Conservation (phyloP, 139 green algal genomes). For the Gonium pectorale region DNA sequence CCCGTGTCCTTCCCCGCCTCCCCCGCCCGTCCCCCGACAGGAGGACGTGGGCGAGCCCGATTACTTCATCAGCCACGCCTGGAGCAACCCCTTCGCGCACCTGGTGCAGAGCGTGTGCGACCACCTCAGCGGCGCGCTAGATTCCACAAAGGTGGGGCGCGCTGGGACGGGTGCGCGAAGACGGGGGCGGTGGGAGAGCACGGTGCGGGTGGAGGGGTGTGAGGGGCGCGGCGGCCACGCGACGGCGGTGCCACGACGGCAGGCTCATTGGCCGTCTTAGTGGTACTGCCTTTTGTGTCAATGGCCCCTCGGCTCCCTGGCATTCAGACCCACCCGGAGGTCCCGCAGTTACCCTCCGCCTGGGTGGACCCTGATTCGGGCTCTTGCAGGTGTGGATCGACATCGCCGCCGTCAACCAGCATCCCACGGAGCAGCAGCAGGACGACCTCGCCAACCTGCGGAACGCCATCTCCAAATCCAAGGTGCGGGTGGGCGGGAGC, state of each 20-base stretch:
- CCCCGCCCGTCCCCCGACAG: background rate
- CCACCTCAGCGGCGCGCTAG: conserved; percentile 32
- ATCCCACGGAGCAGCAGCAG: conserved; percentile 42
- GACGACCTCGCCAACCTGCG: conserved; percentile 43
- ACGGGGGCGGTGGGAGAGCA: background rate
- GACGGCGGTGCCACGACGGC: too few relatives aligned
- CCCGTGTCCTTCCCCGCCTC: background rate
- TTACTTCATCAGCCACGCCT: conserved; percentile 46
- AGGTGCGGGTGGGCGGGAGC: conserved; percentile 18
- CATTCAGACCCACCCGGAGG: too few relatives aligned
- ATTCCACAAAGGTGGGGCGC: conserved; percentile 4
- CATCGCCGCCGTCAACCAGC: conserved; percentile 33
- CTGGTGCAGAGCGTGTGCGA: conserved; percentile 44
- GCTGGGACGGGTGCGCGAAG: background rate
- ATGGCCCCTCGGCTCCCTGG: too few relatives aligned
- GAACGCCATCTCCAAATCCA: conserved; percentile 43
- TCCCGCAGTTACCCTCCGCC: too few relatives aligned
- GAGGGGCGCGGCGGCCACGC: too few relatives aligned
- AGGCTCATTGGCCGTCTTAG: too few relatives aligned
- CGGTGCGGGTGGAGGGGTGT: too few relatives aligned
- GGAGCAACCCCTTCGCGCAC: conserved; percentile 37
- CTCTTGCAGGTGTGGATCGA: conserved; percentile 33
- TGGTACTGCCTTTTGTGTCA: too few relatives aligned
- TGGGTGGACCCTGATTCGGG: too few relatives aligned
- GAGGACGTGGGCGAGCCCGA: conserved; percentile 43